phyloP scores from a whole-genome alignment of 2,329 filamentous ascomycete genomes.

The Pestalotiopsis sp. region DNA sequence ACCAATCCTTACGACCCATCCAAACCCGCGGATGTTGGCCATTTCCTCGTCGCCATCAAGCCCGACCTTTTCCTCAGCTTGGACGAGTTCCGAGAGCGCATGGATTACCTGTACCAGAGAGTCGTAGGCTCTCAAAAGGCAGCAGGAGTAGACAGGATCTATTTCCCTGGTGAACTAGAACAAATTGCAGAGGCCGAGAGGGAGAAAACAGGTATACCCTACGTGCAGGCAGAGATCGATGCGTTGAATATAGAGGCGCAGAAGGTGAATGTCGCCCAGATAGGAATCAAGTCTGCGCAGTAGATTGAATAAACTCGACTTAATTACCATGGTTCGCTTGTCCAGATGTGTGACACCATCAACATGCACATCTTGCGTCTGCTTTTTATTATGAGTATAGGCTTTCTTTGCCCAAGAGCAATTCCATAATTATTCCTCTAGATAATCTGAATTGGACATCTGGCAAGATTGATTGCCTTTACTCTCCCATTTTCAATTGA shows the following conservation, averaged over 20 bases:
- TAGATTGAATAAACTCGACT: background rate
- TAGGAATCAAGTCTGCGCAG: background rate
- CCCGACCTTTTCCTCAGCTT: constrained; percentile 74
- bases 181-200: constrained; percentile 55
- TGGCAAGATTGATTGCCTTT: too few species aligned
- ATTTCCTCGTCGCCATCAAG: constrained; percentile 74
- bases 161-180: constrained; percentile 66
- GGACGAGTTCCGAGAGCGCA: constrained; percentile 69
- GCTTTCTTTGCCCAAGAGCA: too few species aligned
- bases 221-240: constrained; percentile 59
- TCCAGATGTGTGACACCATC: too few species aligned
- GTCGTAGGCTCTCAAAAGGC: constrained; percentile 58
- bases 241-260: constrained; percentile 57
- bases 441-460: too few species aligned
- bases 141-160: constrained; percentile 59
- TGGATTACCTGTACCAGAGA: constrained; percentile 57
- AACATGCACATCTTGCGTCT: too few species aligned
- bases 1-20: constrained; percentile 76
- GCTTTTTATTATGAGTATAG: too few species aligned
- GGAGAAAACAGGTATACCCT: constrained; percentile 59
- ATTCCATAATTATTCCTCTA: too few species aligned
- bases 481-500: too few species aligned
- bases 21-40: constrained; percentile 70
- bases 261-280: background rate
- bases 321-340: background rate